phyloP scores from a whole-genome alignment of 805 yeast genomes.

The Wickerhamomyces canadensis region DNA sequence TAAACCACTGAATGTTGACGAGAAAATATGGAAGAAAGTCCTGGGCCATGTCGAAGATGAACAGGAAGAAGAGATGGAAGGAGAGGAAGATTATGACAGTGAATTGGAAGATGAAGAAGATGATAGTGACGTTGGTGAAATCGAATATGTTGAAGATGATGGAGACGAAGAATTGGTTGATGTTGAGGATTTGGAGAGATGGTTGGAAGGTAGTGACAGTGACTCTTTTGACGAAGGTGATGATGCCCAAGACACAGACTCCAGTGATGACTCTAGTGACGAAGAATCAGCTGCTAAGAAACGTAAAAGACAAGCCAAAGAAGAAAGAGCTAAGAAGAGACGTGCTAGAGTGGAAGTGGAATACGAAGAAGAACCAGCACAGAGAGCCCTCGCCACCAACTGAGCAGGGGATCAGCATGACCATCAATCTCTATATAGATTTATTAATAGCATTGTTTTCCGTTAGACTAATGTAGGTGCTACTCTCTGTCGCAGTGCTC shows the following conservation, averaged over 20 bases:
- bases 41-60: slow-evolving; percentile 78
- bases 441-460: not conserved
- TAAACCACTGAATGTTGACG: slow-evolving; percentile 94
- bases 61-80: slow-evolving; percentile 45
- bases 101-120: slow-evolving; percentile 44
- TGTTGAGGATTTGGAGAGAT: slow-evolving; percentile 86
- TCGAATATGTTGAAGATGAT: slow-evolving; percentile 86
- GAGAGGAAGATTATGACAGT: slow-evolving; percentile 44
- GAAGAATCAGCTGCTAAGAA: slow-evolving; percentile 30
- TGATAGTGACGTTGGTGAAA: slow-evolving; percentile 62
- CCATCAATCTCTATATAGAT: not conserved
- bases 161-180: slow-evolving; percentile 91
- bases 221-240: slow-evolving; percentile 30
- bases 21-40: slow-evolving; percentile 91
- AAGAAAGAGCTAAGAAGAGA: slow-evolving; percentile 40
- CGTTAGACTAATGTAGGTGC: too few relatives aligned
- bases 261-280: slow-evolving; percentile 32
- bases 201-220: slow-evolving; percentile 58
- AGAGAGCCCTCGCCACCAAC: slow-evolving; percentile 13
- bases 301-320: slow-evolving; percentile 33
- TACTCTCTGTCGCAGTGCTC: too few relatives aligned
- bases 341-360: slow-evolving; percentile 78
- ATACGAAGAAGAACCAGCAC: slow-evolving; percentile 65
- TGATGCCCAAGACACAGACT: slow-evolving; percentile 29
- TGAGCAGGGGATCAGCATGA: too few relatives aligned